A percentile compares a stretch with the other conserved stretches of the same genome.
Evolutionary conservation across 768 basidiomycete species (phyloP).

Genomic region (Auriscalpium vulgare): DNA sequence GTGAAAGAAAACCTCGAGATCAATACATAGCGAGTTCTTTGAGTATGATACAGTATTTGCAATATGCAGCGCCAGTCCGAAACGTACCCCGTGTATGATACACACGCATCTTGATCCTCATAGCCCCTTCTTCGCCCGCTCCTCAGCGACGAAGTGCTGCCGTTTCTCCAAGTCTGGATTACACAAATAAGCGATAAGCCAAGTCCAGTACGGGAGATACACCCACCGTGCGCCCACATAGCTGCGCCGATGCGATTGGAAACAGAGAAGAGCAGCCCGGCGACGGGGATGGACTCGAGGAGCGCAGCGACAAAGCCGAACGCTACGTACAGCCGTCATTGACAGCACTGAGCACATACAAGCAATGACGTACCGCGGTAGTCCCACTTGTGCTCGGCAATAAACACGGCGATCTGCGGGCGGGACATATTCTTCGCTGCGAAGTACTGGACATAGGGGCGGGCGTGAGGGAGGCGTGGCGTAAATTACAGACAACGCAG

Average conservation of each 20-base stretch:
- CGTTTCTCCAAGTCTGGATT: constrained; percentile 53
- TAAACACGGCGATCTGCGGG: constrained; percentile 61
- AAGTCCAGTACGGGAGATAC: background rate
- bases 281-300: constrained; percentile 72
- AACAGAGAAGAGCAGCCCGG: constrained; percentile 75
- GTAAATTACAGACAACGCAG: background rate
- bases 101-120: background rate
- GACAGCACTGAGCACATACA: background rate
- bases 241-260: constrained; percentile 88
- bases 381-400: constrained; percentile 88
- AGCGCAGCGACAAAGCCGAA: constrained; percentile 85
- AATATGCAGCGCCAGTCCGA: too few species aligned
- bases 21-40: too few species aligned
- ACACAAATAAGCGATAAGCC: background rate
- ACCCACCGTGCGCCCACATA: constrained; percentile 84
- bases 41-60: too few species aligned
- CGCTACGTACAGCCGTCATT: constrained; percentile 29
- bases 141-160: constrained; percentile 38
- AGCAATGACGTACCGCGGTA: constrained; percentile 51
- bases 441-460: constrained; percentile 53
- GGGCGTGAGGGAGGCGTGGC: background rate
- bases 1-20: too few species aligned
- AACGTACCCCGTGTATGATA: too few species aligned
- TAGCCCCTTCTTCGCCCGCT: constrained; percentile 1
- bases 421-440: constrained; percentile 75